Evolutionary conservation across 148 eudicot species (phyloP).

Genomic region (Pouteria glomerata): DNA sequence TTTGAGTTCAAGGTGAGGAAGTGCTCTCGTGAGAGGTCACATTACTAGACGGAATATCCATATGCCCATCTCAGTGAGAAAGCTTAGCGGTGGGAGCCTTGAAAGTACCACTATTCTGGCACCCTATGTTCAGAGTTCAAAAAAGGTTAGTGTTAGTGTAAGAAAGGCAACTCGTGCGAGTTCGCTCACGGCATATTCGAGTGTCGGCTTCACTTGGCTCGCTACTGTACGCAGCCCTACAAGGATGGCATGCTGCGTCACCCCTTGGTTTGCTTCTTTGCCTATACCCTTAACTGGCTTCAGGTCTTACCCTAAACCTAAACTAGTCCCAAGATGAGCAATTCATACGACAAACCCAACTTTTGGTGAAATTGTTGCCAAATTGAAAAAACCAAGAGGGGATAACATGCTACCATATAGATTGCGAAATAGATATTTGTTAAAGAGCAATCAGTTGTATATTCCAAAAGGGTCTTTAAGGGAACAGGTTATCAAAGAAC

Average conservation of each 20-base stretch:
- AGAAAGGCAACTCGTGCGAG: slow-evolving; percentile 63
- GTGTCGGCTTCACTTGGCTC: slow-evolving; percentile 75
- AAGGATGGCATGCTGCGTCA: slow-evolving; percentile 56
- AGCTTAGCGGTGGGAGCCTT: slow-evolving; percentile 56
- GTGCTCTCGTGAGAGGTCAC: slow-evolving; percentile 59
- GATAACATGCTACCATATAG: too few species aligned
- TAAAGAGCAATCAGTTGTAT: too few species aligned
- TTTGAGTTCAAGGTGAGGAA: slow-evolving; percentile 61
- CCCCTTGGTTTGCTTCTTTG: slow-evolving; percentile 72
- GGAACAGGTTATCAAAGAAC: too few species aligned
- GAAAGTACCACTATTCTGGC: slow-evolving; percentile 56
- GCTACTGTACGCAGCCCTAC: slow-evolving; percentile 72
- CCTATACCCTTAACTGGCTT: slow-evolving; percentile 56
- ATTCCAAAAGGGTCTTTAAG: too few species aligned
- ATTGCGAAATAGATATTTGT: too few species aligned
- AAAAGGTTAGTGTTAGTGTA: slow-evolving; percentile 49
- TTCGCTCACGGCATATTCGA: slow-evolving; percentile 76
- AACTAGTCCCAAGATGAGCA: not conserved
- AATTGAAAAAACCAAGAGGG: too few species aligned
- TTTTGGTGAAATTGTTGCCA: too few species aligned
- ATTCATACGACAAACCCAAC: slow-evolving; percentile 10
- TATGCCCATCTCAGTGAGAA: slow-evolving; percentile 60
- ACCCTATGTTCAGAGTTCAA: slow-evolving; percentile 66
- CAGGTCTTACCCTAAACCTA: slow-evolving; percentile 28
- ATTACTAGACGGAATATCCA: slow-evolving; percentile 74